Percentiles rank a stretch among this genome's conserved stretches.
Conservation (phyloP, 192 early-diverging fungal genomes). For the Backusella luteola region DNA sequence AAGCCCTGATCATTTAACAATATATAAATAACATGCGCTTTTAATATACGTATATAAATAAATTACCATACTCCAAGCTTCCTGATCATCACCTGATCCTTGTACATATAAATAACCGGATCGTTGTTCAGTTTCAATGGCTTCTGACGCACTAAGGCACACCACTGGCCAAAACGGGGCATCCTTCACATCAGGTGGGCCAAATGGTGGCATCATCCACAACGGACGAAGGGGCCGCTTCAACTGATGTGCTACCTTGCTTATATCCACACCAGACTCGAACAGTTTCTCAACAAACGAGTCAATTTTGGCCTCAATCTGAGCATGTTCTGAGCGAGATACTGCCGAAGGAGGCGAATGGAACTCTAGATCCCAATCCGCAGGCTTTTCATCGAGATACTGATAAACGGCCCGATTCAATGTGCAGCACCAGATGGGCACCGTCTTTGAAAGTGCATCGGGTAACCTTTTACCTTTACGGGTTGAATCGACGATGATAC, state of each 20-base stretch:
- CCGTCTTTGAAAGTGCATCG: conserved; percentile 80
- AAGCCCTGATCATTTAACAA: conserved; percentile 45
- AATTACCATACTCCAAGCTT: conserved; percentile 69
- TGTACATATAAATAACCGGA: conserved; percentile 78
- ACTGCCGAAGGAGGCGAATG: conserved; percentile 63
- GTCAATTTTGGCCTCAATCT: conserved; percentile 59
- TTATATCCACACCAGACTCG: conserved; percentile 44
- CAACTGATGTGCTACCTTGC: conserved; percentile 29
- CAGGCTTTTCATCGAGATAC: neutral
- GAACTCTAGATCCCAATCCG: conserved; percentile 56
- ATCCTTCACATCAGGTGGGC: conserved; percentile 45
- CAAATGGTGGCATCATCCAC: conserved; percentile 72
- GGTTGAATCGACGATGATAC: conserved; percentile 88
- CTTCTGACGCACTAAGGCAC: conserved; percentile 73
- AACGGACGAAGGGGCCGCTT: conserved; percentile 75
- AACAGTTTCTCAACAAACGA: conserved; percentile 58
- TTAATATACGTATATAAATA: neutral
- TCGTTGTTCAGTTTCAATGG: conserved; percentile 32
- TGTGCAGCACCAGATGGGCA: conserved; percentile 87
- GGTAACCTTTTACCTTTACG: conserved; percentile 82
- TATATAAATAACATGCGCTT: neutral
- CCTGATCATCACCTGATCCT: conserved; percentile 89
- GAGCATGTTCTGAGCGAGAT: conserved; percentile 67
- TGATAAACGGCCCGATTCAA: conserved; percentile 58
- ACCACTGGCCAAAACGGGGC: conserved; percentile 72